Conservation (phyloP, 1,284 basidiomycete genomes). For the Marasmius tenuissimus region DNA sequence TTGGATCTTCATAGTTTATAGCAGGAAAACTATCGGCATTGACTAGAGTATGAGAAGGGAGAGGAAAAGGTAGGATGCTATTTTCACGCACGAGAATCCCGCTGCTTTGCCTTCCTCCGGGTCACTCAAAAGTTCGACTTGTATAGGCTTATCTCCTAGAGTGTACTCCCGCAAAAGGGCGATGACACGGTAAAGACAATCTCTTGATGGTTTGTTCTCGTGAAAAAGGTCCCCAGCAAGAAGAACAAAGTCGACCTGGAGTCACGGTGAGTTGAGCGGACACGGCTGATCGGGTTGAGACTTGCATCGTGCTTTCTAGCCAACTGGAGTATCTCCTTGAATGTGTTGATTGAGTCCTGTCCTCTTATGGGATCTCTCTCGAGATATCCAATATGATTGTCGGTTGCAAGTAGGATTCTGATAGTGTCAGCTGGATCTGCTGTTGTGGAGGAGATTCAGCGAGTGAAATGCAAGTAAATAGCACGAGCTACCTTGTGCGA, state of each 20-base stretch:
- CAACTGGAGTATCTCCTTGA: constrained; percentile 90
- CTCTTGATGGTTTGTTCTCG: constrained; percentile 93
- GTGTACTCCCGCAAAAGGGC: constrained; percentile 91
- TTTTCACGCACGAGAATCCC: constrained; percentile 72
- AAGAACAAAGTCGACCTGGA: constrained; percentile 89
- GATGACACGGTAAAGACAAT: constrained; percentile 87
- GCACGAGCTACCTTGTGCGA: too few relatives aligned
- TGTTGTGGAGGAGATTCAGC: background rate
- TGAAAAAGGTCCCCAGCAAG: constrained; percentile 97
- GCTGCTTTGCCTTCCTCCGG: constrained; percentile 86
- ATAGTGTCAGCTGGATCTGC: constrained; percentile 69
- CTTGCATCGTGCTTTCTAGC: constrained; percentile 86
- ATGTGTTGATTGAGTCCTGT: constrained; percentile 94
- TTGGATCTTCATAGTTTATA: constrained; percentile 96
- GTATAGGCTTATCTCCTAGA: constrained; percentile 83
- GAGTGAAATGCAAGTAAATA: background rate
- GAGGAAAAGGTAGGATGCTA: background rate
- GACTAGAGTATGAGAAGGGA: constrained; percentile 14
- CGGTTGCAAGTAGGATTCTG: constrained; percentile 86
- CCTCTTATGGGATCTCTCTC: constrained; percentile 95
- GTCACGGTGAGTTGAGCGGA: constrained; percentile 1
- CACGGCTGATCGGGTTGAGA: constrained; percentile 8
- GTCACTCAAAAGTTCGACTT: constrained; percentile 90
- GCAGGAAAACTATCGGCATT: constrained; percentile 79
- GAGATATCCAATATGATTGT: constrained; percentile 95